phyloP scores from a whole-genome alignment of 2,329 filamentous ascomycete genomes.

The Colletotrichum chlorophyti region DNA sequence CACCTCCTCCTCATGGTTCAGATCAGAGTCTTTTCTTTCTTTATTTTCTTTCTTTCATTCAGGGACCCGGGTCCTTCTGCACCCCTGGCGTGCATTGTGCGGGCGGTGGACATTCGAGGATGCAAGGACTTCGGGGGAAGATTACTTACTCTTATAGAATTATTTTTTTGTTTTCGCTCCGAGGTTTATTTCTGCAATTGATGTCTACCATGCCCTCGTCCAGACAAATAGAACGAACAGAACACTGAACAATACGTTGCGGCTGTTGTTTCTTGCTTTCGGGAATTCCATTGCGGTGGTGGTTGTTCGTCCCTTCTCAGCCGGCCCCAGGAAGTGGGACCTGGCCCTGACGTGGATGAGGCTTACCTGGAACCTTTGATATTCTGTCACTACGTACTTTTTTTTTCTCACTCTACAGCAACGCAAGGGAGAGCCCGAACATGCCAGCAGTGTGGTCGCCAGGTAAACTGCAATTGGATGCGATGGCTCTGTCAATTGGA shows the following conservation, averaged over 20 bases:
- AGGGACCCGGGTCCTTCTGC: slow-evolving; percentile 14
- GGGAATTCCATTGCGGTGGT: background rate
- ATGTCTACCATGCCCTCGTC: no score
- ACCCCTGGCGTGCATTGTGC: slow-evolving; percentile 15
- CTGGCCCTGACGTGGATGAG: slow-evolving; percentile 9
- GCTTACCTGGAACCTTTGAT: slow-evolving; percentile 6
- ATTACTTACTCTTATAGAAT: no score
- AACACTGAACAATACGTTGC: background rate
- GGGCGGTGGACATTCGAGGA: background rate
- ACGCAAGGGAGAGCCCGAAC: slow-evolving; percentile 19
- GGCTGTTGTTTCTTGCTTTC: background rate
- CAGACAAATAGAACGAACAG: background rate
- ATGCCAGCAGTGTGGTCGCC: slow-evolving; percentile 13
- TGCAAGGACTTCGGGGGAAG: background rate
- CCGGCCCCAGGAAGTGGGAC: no score
- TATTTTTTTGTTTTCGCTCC: no score
- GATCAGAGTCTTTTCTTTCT: no score
- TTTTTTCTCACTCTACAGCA: no score
- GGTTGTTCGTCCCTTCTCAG: slow-evolving; percentile 15
- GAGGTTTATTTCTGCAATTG: no score
- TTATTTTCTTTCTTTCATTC: no score
- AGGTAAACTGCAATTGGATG: background rate
- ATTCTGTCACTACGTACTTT: background rate
- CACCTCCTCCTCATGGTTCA: no score
- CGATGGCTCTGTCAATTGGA: no score